Percentiles rank a stretch among this genome's conserved stretches.
Conservation (phyloP, 2,329 filamentous ascomycete genomes). For the Rhynchosporium graminicola region DNA sequence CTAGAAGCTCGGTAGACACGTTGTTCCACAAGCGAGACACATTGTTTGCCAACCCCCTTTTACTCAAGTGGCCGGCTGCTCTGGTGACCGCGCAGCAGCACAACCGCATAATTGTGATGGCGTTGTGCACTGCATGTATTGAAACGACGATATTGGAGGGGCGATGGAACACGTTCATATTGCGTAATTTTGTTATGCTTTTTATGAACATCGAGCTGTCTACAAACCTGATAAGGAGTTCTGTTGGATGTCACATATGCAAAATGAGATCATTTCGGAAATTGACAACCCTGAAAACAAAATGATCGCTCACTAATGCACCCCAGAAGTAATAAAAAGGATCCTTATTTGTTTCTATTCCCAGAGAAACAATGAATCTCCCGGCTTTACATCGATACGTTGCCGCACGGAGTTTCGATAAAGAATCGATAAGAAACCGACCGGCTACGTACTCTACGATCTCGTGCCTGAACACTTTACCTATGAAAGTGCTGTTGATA, state of each 20-base stretch:
- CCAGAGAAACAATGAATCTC: constrained; percentile 1
- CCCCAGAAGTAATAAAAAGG: not conserved
- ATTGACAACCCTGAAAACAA: not conserved
- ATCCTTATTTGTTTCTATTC: constrained; percentile 9
- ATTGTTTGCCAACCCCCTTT: constrained; percentile 9
- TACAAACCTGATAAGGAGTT: not conserved
- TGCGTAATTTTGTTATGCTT: not conserved
- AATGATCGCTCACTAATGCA: constrained; percentile 10
- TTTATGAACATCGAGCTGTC: not conserved
- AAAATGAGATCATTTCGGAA: constrained; percentile 9
- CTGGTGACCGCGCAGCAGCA: not conserved
- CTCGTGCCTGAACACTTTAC: not conserved
- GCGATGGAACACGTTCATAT: too few relatives aligned
- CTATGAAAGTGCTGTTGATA: not conserved
- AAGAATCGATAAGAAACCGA: constrained; percentile 6
- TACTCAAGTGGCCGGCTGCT: not conserved
- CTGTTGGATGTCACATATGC: not conserved
- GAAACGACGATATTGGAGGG: not conserved
- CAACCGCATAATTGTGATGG: constrained; percentile 3
- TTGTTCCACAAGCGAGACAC: constrained; percentile 6
- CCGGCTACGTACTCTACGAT: not conserved
- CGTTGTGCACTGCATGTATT: too few relatives aligned
- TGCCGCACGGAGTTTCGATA: not conserved
- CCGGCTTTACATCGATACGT: not conserved
- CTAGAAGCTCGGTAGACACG: not conserved